Evolutionary conservation across 108 stramenopile genomes (phyloP), one percentile per base, ranked within the genome.

Genomic region (Epipyxis sp.): DNA sequence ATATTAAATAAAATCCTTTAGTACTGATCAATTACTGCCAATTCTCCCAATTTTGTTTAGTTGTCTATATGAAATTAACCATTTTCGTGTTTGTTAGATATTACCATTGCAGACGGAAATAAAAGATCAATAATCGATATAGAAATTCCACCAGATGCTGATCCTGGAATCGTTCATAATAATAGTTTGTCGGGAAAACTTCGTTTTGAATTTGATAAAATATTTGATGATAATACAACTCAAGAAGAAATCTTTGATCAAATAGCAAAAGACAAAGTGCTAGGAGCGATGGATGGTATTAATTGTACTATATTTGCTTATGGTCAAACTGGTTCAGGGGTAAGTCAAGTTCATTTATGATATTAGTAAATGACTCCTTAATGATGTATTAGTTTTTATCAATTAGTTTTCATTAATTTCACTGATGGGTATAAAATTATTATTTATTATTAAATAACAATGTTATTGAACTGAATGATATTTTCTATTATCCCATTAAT

Each of bases 311-410:
- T 74, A 16, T 74, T 74, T 20, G 71, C 71, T 10, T 74, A 87
- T 67, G 89, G 89, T 13, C 88, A 90, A 62, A 90, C 89, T 0
- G 89, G 88, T 30, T 86, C 86, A 3, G 89, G 61, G 61, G 20
- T 32, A 65, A n/a, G n/a, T n/a, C n/a, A n/a, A n/a, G n/a, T n/a
- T n/a, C n/a, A n/a, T n/a, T n/a, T n/a, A n/a, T n/a, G n/a, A n/a
- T n/a, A n/a, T n/a, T n/a, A n/a, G n/a, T n/a, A n/a, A n/a, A n/a
- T n/a, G n/a, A n/a, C n/a, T n/a, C n/a, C n/a, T n/a, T n/a, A n/a
- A n/a, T n/a, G n/a, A n/a, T n/a, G n/a, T n/a, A n/a, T n/a, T n/a
- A n/a, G n/a, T n/a, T n/a, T n/a, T n/a, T n/a, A n/a, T n/a, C n/a
- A n/a, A n/a, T n/a, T n/a, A n/a, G n/a, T n/a, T n/a, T n/a, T n/a